A percentile compares a stretch with the other conserved stretches of the same genome.
Conservation (phyloP, 2,329 filamentous ascomycete genomes). For the Xylariaceae sp. region DNA sequence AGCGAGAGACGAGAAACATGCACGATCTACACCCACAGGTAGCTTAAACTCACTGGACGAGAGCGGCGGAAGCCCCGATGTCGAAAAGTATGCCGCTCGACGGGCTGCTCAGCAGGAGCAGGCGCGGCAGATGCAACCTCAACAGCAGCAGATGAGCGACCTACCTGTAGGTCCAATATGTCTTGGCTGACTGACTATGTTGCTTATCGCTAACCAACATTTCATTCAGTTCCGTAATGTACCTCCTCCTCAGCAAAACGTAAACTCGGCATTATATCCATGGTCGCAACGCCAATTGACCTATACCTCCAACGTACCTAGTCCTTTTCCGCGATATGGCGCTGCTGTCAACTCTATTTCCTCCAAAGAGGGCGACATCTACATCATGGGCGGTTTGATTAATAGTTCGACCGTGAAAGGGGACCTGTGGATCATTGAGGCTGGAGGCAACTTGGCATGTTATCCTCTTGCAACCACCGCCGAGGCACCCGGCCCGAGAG, state of each 20-base stretch:
- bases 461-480: slow-evolving; percentile 91
- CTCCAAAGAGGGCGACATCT: slow-evolving; percentile 96
- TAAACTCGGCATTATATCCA: slow-evolving; percentile 86
- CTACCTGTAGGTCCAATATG: slow-evolving; percentile 46
- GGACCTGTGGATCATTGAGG: slow-evolving; percentile 97
- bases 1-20: slow-evolving; percentile 62
- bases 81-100: slow-evolving; percentile 61
- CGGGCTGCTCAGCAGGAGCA: slow-evolving; percentile 60
- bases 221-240: slow-evolving; percentile 58
- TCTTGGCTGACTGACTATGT: neutral
- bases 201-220: slow-evolving; percentile 8
- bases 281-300: slow-evolving; percentile 92
- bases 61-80: slow-evolving; percentile 67
- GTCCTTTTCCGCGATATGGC: slow-evolving; percentile 95
- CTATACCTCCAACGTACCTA: slow-evolving; percentile 76
- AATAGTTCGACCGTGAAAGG: slow-evolving; percentile 96
- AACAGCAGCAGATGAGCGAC: slow-evolving; percentile 41
- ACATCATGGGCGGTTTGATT: slow-evolving; percentile 96
- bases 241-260: slow-evolving; percentile 47
- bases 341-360: slow-evolving; percentile 91
- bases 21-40: slow-evolving; percentile 76
- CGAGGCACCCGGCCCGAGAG: slow-evolving; percentile 92
- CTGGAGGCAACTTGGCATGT: slow-evolving; percentile 84
- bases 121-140: slow-evolving; percentile 40
- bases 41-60: slow-evolving; percentile 77